Evolutionary conservation across 805 yeast genomes (phyloP), one percentile per base, ranked within the genome.

Genomic region (Kluyveromyces aestuarii): DNA sequence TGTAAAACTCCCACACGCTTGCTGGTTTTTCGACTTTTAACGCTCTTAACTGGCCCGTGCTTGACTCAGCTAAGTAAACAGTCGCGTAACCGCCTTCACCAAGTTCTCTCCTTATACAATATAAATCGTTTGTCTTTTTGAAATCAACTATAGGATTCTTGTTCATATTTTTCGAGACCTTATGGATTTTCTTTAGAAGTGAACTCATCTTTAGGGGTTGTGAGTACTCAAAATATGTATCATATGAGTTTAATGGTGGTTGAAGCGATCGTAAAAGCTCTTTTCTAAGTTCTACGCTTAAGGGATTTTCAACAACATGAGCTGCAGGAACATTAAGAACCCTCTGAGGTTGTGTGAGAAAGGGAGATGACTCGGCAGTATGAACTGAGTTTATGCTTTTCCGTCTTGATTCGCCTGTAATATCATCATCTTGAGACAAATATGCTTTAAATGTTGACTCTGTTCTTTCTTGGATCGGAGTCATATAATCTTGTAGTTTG

Each of bases 31-130:
- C 88, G 13, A 84, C 76, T 60, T 89, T 89, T 46, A 89, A 65
- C 0, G 96, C 95, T 45, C 72, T 75, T 35, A 76, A 58, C 1
- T 65, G 60, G 1, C 86, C 87, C 8, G 66, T 62, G 51, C 77
- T 73, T 11, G 74, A 69, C 60, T 85, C 90, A 1, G 85, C 81
- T 19, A 87, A 67, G 60, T 80, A 87, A 0, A 87, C 95, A 1
- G 79, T 73, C 0, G 90, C 95, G 67, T 72, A 82, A 0, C 90
- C 93, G n/a, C 95, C 95, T 57, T 75, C 76, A 0, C 96, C 96
- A 11, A 89, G 66, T 56, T 79, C 77, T 44, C 57, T 50, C 56
- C 69, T 27, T 59, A 66, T 48, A 66, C 74, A 57, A 59, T 63
- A 64, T 9, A 64, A 50, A 45, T 65, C 70, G 40, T 59, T 55